phyloP scores from a whole-genome alignment of 2,329 filamentous ascomycete genomes.

The Apiospora pterosperma region DNA sequence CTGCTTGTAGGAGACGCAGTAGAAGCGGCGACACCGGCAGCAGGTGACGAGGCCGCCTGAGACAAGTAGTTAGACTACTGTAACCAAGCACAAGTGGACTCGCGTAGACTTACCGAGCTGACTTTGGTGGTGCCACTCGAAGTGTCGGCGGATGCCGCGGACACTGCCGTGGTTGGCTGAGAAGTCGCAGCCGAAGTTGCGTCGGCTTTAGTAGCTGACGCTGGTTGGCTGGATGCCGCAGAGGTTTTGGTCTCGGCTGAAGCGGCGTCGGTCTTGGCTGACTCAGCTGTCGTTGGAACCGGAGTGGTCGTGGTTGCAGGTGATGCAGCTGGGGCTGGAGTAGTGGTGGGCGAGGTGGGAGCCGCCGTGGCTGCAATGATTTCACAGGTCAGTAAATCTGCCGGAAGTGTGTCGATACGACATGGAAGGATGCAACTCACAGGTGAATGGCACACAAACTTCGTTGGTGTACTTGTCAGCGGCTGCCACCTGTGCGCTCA shows the following conservation, averaged over 20 bases:
- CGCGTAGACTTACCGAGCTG: neutral
- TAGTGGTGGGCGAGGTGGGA: neutral
- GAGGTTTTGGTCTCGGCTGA: neutral
- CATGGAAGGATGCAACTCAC: neutral
- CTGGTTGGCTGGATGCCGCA: neutral
- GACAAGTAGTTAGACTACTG: neutral
- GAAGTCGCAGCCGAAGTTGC: neutral
- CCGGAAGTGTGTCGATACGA: neutral
- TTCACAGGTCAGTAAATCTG: slow-evolving; percentile 5
- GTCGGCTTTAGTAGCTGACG: neutral
- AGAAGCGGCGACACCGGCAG: neutral
- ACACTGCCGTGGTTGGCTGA: neutral
- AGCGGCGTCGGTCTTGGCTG: neutral
- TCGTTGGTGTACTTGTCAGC: neutral
- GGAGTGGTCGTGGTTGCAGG: neutral
- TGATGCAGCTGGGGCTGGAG: neutral
- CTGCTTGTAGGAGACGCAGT: neutral
- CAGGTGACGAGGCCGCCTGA: neutral
- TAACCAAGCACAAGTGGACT: neutral
- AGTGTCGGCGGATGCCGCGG: neutral
- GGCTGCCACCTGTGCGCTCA: neutral
- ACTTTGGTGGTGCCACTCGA: neutral
- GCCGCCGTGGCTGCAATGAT: slow-evolving; percentile 5
- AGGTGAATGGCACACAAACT: neutral
- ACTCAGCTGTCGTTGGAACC: neutral